Conservation (phyloP, 2,329 filamentous ascomycete genomes). For the Aspergillus aculeatus region DNA sequence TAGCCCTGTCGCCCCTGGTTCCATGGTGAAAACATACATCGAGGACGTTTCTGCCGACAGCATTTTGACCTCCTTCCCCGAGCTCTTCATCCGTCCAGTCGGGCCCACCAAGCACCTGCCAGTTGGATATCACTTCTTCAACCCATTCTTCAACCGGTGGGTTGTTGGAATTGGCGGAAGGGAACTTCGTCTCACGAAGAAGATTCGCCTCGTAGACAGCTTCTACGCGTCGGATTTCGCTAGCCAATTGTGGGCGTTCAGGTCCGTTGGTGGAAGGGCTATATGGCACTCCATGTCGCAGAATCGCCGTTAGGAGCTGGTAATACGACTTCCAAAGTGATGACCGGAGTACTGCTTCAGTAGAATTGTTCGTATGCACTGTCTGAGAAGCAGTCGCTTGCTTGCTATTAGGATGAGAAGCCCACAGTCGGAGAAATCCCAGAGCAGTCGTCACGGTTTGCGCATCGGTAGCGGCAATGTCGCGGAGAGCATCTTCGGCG, state of each 20-base stretch:
- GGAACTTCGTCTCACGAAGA: slow-evolving; percentile 77
- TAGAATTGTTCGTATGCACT: slow-evolving; percentile 19
- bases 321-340: slow-evolving; percentile 87
- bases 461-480: slow-evolving; percentile 22
- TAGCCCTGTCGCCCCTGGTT: background rate
- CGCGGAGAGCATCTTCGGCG: slow-evolving; percentile 49
- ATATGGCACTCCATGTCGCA: slow-evolving; percentile 56
- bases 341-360: slow-evolving; percentile 27
- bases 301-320: slow-evolving; percentile 69
- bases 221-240: slow-evolving; percentile 78
- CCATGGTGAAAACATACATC: slow-evolving; percentile 50
- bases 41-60: slow-evolving; percentile 71
- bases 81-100: slow-evolving; percentile 79
- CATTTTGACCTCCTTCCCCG: slow-evolving; percentile 75
- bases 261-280: slow-evolving; percentile 34
- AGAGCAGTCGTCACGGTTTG: slow-evolving; percentile 41
- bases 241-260: slow-evolving; percentile 63
- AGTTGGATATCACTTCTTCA: slow-evolving; percentile 76
- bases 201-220: slow-evolving; percentile 75
- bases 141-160: slow-evolving; percentile 80
- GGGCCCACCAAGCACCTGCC: slow-evolving; percentile 75
- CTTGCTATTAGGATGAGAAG: slow-evolving; percentile 39
- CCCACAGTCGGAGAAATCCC: slow-evolving; percentile 50
- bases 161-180: slow-evolving; percentile 75
- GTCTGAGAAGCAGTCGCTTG: slow-evolving; percentile 5